Evolutionary conservation across 1,139 yeast genomes (phyloP), one percentile per base, ranked within the genome.

Genomic region (Yamadazyma pseudoaaseri): DNA sequence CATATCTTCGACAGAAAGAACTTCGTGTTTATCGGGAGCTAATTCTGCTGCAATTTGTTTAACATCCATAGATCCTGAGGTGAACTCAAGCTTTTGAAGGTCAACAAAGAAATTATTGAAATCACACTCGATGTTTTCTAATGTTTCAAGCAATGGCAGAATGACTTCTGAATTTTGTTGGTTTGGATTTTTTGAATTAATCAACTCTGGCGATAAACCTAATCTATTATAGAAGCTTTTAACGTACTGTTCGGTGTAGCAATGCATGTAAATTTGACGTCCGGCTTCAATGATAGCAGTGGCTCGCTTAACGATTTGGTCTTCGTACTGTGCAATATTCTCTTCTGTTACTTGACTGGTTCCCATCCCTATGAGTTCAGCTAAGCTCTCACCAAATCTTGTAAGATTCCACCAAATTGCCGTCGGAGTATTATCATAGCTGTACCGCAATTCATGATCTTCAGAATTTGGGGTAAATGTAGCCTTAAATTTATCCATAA

Each of bases 371-470:
- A 90, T 64, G 13, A 90, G 67, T 51, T 86, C 90, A 0, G 89
- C 92, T 45, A 90, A 55, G 38, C 84, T 79, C 53, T 92, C 96
- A 2, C 95, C 97, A 16, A 90, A 65, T 42, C 94, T 75, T 1
- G 87, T 79, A 53, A 92, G 65, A 55, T 90, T 92, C 95, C 96
- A 92, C 95, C 96, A 89, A 31, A 92, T 79, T 0, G 92, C 78
- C 9, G 83, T 74, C 0, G 97, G 97, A 10, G 87, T 84, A 50
- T 86, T 86, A 21, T 73, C 73, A 58, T 84, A 90, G 7, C 89
- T 78, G 55, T 92, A 92, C 31, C 97, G 67, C 17, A 65, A 57
- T 35, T 69, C 65, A 31, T 73, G 76, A 54, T 92, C 98, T 53
- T 89, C 97, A 35, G 89, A 90, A 52, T 92, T 92, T 2, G 97